phyloP scores from a whole-genome alignment of 139 green algal genomes.

The Chlorokybus atmophyticus region DNA sequence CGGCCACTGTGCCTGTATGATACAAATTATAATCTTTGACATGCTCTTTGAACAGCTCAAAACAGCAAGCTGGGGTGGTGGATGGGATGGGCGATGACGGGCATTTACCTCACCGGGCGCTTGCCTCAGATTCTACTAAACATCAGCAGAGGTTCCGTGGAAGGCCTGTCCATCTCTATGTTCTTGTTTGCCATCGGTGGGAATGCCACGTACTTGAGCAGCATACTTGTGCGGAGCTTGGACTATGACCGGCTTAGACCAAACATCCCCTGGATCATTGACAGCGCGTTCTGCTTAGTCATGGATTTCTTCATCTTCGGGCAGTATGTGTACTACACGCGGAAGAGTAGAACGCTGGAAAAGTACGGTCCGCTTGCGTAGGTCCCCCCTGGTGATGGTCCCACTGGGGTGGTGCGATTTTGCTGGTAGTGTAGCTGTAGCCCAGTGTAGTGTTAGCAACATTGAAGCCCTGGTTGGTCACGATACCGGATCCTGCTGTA shows the following conservation, averaged over 20 bases:
- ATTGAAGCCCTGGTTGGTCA: too few relatives aligned
- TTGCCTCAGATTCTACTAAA: conserved; percentile 21
- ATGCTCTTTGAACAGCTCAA: too few relatives aligned
- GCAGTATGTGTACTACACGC: too few relatives aligned
- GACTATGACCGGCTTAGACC: conserved; percentile 9
- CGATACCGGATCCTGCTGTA: too few relatives aligned
- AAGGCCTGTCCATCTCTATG: conserved; percentile 16
- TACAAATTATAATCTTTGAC: too few relatives aligned
- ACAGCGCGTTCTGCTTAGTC: conserved; percentile 8
- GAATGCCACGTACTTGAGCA: conserved; percentile 16
- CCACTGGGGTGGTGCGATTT: too few relatives aligned
- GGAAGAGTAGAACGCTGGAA: too few relatives aligned
- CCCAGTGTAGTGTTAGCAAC: too few relatives aligned
- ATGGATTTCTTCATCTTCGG: conserved; percentile 25
- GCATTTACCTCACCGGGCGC: conserved; percentile 20
- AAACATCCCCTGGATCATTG: conserved; percentile 22
- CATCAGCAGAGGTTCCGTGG: conserved; percentile 6
- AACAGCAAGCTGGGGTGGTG: background rate
- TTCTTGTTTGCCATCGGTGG: conserved; percentile 19
- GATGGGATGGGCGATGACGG: conserved; percentile 19
- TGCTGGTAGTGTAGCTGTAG: too few relatives aligned
- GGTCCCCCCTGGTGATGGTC: too few relatives aligned
- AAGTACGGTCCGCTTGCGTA: too few relatives aligned
- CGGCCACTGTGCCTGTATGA: too few relatives aligned
- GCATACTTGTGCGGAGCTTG: conserved; percentile 12